Base-by-base conservation (phyloP, 2,329 filamentous ascomycete species). In the Exserohilum rostratum region DNA sequence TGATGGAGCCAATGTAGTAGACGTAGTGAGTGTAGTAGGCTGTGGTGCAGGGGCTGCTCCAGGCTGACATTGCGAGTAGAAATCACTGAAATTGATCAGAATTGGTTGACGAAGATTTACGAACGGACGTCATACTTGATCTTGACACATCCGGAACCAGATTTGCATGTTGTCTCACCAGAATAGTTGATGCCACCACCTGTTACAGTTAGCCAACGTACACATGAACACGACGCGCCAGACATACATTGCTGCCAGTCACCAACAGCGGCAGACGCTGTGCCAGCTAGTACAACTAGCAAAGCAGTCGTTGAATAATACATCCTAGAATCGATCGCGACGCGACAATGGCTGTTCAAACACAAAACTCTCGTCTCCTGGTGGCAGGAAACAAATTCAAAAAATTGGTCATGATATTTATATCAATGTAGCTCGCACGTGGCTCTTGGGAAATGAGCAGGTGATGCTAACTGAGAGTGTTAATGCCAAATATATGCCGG, bases 41-140 rank as follows among this genome's bases (percentile, higher is more conserved):
- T 38, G 22, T 37, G 55, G 54, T 33, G 52, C 50, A 25, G 65
- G 57, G 2, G 60, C 67, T 22, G 66, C 67, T 20, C 73, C 74
- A 6, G 76, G 77, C 40, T 78, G 69, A 50, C 76, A 78, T 72
- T 79, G 76, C 5, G 69, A 72, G 53, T 77, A 77, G 51, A 68
- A 73, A 25, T 71, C 69, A 50, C 71, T 74, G 35, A 5, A n/a
- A 2, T 7, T 5, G 7, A 42, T 67, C 45, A 66, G 56, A 22
- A 6, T 12, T 31, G 15, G 3, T 40, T 42, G 20, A n/a, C 11
- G 6, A 5, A 12, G 38, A 13, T 9, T 33, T 30, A 6, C 6
- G 29, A 45, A 9, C 25, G 7, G 22, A 3, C 1, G 9, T 30
- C 51, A 43, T 59, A 72, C 71, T 70, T 74, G 56, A 74, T 48